A percentile compares a stretch with the other conserved stretches of the same genome.
Evolutionary conservation across 2,329 filamentous ascomycete genomes (phyloP).

Genomic region (Sarocladium strictum): DNA sequence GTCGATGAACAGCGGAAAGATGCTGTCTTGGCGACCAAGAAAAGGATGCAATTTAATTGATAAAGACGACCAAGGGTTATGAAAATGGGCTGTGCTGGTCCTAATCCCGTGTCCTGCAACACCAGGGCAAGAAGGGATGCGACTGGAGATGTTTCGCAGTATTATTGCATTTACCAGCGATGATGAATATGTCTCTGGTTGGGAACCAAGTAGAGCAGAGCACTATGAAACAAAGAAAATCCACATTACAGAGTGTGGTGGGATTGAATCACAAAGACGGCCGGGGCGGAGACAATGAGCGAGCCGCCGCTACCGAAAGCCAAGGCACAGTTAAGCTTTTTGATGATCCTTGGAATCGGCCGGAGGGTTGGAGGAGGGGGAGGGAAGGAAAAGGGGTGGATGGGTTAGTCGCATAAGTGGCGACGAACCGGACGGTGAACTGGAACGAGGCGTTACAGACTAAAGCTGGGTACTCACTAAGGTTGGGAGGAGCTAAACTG

Average conservation of each 20-base stretch:
- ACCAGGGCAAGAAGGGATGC: neutral
- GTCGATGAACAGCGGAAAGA: neutral
- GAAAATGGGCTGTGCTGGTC: neutral
- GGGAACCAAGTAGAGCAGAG: neutral
- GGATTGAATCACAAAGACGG: neutral
- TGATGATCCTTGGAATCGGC: neutral
- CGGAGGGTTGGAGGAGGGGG: neutral
- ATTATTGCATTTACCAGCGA: neutral
- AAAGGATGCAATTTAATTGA: neutral
- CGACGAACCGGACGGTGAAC: no score
- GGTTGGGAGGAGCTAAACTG: no score
- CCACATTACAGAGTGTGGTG: no score
- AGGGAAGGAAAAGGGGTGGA: neutral
- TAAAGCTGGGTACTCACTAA: no score
- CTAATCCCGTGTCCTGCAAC: neutral
- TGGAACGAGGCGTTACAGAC: neutral
- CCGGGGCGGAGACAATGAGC: neutral
- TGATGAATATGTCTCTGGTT: neutral
- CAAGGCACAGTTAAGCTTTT: constrained; percentile 7
- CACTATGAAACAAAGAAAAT: neutral
- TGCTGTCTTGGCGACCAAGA: neutral
- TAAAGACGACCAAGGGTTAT: neutral
- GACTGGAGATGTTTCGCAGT: no score
- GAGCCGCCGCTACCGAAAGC: constrained; percentile 2
- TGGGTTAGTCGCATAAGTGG: no score